Percentiles rank a stretch among this genome's conserved stretches.
Conservation (phyloP, 768 basidiomycete species). For the Suillus subluteus region DNA sequence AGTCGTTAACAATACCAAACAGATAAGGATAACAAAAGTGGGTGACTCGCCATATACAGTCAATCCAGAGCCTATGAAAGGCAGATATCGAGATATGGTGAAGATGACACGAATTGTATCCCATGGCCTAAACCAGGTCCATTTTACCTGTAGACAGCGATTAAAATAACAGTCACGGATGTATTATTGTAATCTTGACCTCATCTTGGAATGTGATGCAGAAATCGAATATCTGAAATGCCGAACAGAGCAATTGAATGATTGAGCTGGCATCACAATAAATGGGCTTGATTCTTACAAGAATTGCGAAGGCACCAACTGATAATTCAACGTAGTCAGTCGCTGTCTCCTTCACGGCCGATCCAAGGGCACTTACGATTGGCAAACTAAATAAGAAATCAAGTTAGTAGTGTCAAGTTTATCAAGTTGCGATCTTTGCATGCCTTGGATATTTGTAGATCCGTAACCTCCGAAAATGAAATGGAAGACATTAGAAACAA, state of each 20-base stretch:
- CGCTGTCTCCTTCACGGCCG: neutral
- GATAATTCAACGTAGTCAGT: neutral
- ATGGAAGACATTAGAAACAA: constrained; percentile 2
- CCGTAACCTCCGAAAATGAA: constrained; percentile 11
- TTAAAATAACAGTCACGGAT: neutral
- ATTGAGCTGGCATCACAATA: neutral
- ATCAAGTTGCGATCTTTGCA: neutral
- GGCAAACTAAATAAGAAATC: constrained; percentile 15
- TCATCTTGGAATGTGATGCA: constrained; percentile 16
- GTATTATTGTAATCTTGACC: neutral
- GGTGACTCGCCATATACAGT: constrained; percentile 19
- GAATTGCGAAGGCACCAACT: constrained; percentile 24
- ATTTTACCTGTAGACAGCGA: constrained; percentile 17
- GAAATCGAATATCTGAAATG: constrained; percentile 14
- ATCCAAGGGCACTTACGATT: constrained; percentile 14
- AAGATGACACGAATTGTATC: constrained; percentile 20
- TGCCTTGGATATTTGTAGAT: constrained; percentile 21
- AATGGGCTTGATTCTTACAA: constrained; percentile 13
- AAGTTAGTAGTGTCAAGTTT: neutral
- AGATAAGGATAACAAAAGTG: constrained; percentile 7
- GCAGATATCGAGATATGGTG: constrained; percentile 24
- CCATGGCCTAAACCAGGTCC: constrained; percentile 25
- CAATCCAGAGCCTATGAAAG: constrained; percentile 18
- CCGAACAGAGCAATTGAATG: neutral
- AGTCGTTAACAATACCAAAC: neutral